Conservation (phyloP, 202 grass and related monocot species). For the Panicum hallii region DNA sequence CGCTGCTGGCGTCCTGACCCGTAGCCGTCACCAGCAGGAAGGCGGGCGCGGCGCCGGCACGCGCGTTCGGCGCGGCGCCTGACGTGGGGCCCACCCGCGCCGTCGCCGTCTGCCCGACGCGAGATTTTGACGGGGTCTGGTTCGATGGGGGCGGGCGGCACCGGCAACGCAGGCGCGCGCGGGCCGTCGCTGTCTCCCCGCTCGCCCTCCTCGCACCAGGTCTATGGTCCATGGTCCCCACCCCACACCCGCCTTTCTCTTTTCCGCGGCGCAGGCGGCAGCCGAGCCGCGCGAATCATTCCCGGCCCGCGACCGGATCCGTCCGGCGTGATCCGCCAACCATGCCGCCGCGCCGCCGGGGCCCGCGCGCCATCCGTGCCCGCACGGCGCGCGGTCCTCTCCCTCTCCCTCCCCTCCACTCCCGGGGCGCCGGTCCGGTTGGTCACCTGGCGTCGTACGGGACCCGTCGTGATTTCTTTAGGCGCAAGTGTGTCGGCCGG, state of each 20-base stretch:
- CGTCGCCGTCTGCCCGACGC: not conserved
- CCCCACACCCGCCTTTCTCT: fast-evolving
- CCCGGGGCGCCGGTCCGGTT: not conserved
- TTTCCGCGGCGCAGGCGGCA: not conserved
- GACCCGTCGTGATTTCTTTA: slow-evolving; percentile 12
- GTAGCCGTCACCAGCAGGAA: not conserved
- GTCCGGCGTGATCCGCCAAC: slow-evolving; percentile 41
- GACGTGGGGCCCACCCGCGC: not conserved
- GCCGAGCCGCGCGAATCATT: slow-evolving; percentile 37
- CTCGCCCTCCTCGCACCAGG: not conserved
- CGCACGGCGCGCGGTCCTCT: slow-evolving; percentile 26
- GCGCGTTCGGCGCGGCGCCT: not conserved
- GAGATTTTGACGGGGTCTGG: slow-evolving; percentile 10
- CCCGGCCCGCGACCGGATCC: slow-evolving; percentile 41
- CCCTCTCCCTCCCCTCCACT: fast-evolving
- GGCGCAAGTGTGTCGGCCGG: slow-evolving; percentile 38
- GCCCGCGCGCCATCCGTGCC: slow-evolving; percentile 14
- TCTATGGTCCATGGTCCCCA: not conserved
- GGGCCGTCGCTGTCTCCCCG: slow-evolving; percentile 6
- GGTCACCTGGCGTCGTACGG: not conserved
- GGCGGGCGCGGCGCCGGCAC: slow-evolving; percentile 18
- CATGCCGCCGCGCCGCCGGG: slow-evolving; percentile 5
- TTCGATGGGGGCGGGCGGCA: not conserved
- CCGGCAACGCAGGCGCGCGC: not conserved
- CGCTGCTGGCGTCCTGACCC: not conserved